Evolutionary conservation across 139 green algal genomes (phyloP), one percentile per base, ranked within the genome.

Genomic region (Diplosphaera chodatii): DNA sequence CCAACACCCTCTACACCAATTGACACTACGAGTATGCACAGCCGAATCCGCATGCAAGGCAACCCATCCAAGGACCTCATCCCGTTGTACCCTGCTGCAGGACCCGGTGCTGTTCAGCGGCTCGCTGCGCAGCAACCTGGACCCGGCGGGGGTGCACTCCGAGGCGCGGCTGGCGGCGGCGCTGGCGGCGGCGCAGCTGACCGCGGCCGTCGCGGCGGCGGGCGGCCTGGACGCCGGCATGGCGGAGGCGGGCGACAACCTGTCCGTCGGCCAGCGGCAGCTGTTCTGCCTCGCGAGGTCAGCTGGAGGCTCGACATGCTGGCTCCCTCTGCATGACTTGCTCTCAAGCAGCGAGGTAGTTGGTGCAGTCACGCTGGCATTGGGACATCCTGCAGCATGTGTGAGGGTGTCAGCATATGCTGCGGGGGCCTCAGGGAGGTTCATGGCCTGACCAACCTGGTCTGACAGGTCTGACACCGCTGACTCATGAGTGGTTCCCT

Each of bases 211-310:
- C 55, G 27, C 32, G 2, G 78, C 72, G 64, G 48, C 68, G 64
- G 81, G 89, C 2, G 92, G 92, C 22, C 77, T 98, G 70, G 84
- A 95, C 67, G 74, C 87, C 0, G 56, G 70, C 59, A 82, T 97
- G 63, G 74, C 87, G 67, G 93, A 97, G 76, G 84, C 77, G 8
- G 93, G 93, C 34, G 76, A 83, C 67, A 95, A 95, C 72, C 72
- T 97, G 3, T 89, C 76, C 55, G 82, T 87, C 30, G 93, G 93
- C 5, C 90, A 97, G 84, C 71, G 87, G 6, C 93, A 97, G 85
- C 83, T 98, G 69, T 81, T 97, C 30, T 97, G 92, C 84, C 78
- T 98, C 55, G 92, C 90, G 0, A 80, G 93, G 48, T 88, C n/a
- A n/a, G n/a, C n/a, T n/a, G n/a, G 29, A 64, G 68, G 21, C 20